Evolutionary conservation across 2,329 filamentous ascomycete species (phyloP).

Genomic region (Penicillium sp.): DNA sequence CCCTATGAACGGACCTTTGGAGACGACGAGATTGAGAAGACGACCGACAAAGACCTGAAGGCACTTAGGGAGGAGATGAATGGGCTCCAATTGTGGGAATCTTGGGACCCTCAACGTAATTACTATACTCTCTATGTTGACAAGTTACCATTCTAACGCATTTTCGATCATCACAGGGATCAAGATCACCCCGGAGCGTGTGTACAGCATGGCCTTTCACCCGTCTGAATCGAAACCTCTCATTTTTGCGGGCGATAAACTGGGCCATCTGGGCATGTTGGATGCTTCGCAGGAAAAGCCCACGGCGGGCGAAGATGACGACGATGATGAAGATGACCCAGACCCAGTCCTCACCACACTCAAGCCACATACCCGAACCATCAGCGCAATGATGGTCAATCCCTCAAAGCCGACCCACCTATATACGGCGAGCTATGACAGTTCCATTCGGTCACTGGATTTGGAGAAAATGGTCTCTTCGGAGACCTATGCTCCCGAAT

Average conservation of each 20-base stretch:
- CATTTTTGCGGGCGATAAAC: conserved; percentile 90
- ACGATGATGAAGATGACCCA: conserved; percentile 61
- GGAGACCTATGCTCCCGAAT: conserved; percentile 74
- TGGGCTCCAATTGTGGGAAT: conserved; percentile 73
- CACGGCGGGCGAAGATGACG: conserved; percentile 62
- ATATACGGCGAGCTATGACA: conserved; percentile 88
- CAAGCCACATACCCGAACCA: conserved; percentile 85
- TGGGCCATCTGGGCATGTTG: conserved; percentile 85
- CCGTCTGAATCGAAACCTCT: conserved; percentile 81
- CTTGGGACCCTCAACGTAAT: conserved; percentile 75
- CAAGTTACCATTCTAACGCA: not conserved
- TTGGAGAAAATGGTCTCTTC: conserved; percentile 74
- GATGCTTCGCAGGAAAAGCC: conserved; percentile 62
- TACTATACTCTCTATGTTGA: conserved; percentile 1
- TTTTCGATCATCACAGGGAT: conserved; percentile 57
- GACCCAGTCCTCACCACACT: conserved; percentile 83
- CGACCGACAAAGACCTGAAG: conserved; percentile 71
- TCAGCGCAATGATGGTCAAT: conserved; percentile 77
- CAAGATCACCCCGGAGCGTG: conserved; percentile 82
- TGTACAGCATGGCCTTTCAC: conserved; percentile 86
- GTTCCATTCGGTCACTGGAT: conserved; percentile 83
- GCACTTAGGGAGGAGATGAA: conserved; percentile 73
- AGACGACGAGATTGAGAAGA: conserved; percentile 77
- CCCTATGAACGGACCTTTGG: conserved; percentile 83
- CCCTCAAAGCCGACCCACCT: conserved; percentile 70